Evolutionary conservation across 495 filamentous ascomycete genomes (phyloP).

Genomic region (Trichoderma erinaceum): DNA sequence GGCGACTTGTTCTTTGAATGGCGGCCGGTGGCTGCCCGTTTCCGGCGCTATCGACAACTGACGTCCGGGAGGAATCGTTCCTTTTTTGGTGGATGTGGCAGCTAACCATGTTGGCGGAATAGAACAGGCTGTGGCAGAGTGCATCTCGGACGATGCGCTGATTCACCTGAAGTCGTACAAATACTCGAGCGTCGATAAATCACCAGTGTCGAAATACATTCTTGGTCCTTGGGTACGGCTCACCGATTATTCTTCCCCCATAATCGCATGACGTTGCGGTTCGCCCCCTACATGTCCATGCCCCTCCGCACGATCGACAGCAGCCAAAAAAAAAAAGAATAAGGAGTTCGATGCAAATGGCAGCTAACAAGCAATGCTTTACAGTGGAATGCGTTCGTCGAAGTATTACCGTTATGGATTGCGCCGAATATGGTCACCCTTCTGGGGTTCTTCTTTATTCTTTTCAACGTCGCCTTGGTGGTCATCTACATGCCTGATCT

Average conservation of each 20-base stretch:
- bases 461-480: constrained; percentile 75
- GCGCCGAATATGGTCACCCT: constrained; percentile 98
- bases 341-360: constrained; percentile 11
- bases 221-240: constrained; percentile 82
- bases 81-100: neutral
- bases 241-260: constrained; percentile 15
- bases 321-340: neutral
- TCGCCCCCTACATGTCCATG: constrained; percentile 6
- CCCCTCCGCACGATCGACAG: neutral
- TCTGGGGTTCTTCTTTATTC: constrained; percentile 88
- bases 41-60: neutral
- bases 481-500: constrained; percentile 85
- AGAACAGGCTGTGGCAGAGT: constrained; percentile 50
- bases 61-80: neutral
- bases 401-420: constrained; percentile 88
- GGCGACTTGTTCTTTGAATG: neutral
- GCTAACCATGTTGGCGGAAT: constrained; percentile 22
- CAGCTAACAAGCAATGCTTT: constrained; percentile 11
- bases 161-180: constrained; percentile 91
- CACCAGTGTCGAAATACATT: constrained; percentile 87
- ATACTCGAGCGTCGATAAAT: constrained; percentile 95
- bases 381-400: constrained; percentile 96
- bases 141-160: constrained; percentile 54
- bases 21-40: neutral
- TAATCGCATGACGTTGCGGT: constrained; percentile 1